Evolutionary conservation across 2,329 filamentous ascomycete genomes (phyloP), one percentile per base, ranked within the genome.

Genomic region (Alternaria atra): DNA sequence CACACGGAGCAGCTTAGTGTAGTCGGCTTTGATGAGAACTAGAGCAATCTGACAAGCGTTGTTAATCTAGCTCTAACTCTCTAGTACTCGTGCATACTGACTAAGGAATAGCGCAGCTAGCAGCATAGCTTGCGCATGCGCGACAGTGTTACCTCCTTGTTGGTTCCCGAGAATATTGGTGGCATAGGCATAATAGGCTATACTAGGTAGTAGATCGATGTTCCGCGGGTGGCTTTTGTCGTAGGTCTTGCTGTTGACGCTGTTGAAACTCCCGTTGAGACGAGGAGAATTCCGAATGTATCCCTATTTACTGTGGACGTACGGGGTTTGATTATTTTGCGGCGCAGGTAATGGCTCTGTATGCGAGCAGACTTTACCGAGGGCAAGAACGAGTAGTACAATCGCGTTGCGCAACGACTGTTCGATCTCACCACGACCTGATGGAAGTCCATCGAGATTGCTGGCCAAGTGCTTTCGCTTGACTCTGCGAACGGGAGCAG

Each of bases 91-190:
- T 0, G 90, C 94, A 27, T 97, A 82, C 76, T 98, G 95, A 3
- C 93, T 93, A 64, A 94, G 90, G 75, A 97, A 99, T 6, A 99
- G 81, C 3, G 92, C 93, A 15, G 93, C 93, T 47, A 98, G 85
- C 25, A 98, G 87, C 69, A 90, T 89, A 7, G 91, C 92, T 76
- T 97, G 94, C 5, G 96, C 92, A 73, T 95, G 91, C 66, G 91
- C 89, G 60, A 98, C 83, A 44, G 91, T 91, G 63, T 90, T 91
- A 1, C 91, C 91, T 12, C 91, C 94, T 35, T 89, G 85, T 52
- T 95, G 89, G 60, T 91, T 91, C 5, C 93, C 93, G n/a, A 98
- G 82, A 37, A 98, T 97, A 63, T 95, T 91, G 1, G 90, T 90
- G 2, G 93, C 94, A 63, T 91, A 89, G 1, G 91, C 91, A 76